Evolutionary conservation across 352 stramenopile species (phyloP).

Genomic region (Pythium utonaiense): DNA sequence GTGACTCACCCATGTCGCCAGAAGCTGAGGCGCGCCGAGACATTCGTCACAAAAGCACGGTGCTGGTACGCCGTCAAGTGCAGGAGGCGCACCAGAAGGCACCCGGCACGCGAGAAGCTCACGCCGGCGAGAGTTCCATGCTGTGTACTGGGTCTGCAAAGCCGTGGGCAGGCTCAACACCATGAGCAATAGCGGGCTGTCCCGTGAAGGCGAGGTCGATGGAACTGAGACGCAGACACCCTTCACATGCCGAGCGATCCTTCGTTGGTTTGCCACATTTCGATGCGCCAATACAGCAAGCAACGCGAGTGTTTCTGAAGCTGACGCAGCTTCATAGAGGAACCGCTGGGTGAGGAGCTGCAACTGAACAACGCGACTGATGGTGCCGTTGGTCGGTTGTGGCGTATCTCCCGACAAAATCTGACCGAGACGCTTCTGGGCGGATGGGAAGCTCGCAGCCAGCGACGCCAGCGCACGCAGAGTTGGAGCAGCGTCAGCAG

Average conservation of each 20-base stretch:
- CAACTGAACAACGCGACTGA: background rate
- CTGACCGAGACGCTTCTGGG: slow-evolving; percentile 7
- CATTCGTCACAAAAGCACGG: slow-evolving; percentile 55
- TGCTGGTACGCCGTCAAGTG: slow-evolving; percentile 33
- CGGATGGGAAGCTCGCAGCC: slow-evolving; percentile 1
- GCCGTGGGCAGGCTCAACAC: slow-evolving; percentile 13
- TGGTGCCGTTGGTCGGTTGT: background rate
- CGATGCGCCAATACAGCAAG: slow-evolving; percentile 33
- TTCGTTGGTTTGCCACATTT: slow-evolving; percentile 36
- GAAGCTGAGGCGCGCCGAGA: slow-evolving; percentile 39
- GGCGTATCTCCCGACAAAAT: background rate
- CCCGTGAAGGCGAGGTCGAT: background rate
- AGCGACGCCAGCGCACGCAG: slow-evolving; percentile 6
- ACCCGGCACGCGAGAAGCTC: slow-evolving; percentile 31
- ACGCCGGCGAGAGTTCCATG: slow-evolving; percentile 39
- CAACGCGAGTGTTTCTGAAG: slow-evolving; percentile 22
- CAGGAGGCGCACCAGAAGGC: slow-evolving; percentile 35
- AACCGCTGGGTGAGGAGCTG: slow-evolving; percentile 2
- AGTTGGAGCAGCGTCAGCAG: slow-evolving; percentile 5
- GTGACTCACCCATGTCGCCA: slow-evolving; percentile 52
- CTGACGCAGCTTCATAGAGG: slow-evolving; percentile 36
- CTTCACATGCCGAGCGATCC: slow-evolving; percentile 33
- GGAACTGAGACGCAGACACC: slow-evolving; percentile 22
- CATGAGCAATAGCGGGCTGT: background rate
- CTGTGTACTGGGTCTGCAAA: slow-evolving; percentile 25